Evolutionary conservation across 2,329 filamentous ascomycete genomes (phyloP), one percentile per base, ranked within the genome.

Genomic region (Fulvia fulva): DNA sequence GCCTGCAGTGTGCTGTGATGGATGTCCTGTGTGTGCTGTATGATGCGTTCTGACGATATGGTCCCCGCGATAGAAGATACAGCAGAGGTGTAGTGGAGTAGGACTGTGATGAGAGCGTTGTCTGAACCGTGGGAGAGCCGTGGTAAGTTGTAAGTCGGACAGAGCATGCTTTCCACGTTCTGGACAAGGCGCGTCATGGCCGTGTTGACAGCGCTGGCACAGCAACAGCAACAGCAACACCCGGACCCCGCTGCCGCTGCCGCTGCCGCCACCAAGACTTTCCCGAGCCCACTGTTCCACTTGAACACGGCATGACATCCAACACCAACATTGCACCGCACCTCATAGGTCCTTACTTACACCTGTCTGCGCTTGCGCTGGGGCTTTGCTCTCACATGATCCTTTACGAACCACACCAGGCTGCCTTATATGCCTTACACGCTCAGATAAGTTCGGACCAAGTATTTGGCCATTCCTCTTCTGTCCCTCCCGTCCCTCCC

Each of bases 331-430:
- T 41, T 19, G 3, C 7, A 37, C 8, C n/a, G 22, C 47, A 32
- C 9, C 49, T 41, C 37, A 41, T n/a, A n/a, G n/a, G n/a, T 41
- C n/a, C 14, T n/a, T 41, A 19, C 3, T n/a, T 7, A 41, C 37
- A 14, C n/a, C 3, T 32, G 28, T 12, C 8, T 32, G 5, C 9
- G 49, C 32, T 11, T 7, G 46, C 30, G 23, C 22, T 23, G 49
- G 49, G 49, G 49, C 26, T 22, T 28, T 51, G 49, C 49, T 22
- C 23, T 51, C 47, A 50, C 47, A 50, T 50, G 47, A 50, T 50
- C 49, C 23, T 37, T 51, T 34, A 37, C 22, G 28, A 51, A 34
- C 23, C 49, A 51, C 14, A 51, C 49, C 49, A 51, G 49, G 49
- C 49, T 34, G 49, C 49, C 49, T 51, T 34, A 51, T 34, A 11